Base-by-base conservation (phyloP, 805 yeast species). In the Teunomyces cretensis region DNA sequence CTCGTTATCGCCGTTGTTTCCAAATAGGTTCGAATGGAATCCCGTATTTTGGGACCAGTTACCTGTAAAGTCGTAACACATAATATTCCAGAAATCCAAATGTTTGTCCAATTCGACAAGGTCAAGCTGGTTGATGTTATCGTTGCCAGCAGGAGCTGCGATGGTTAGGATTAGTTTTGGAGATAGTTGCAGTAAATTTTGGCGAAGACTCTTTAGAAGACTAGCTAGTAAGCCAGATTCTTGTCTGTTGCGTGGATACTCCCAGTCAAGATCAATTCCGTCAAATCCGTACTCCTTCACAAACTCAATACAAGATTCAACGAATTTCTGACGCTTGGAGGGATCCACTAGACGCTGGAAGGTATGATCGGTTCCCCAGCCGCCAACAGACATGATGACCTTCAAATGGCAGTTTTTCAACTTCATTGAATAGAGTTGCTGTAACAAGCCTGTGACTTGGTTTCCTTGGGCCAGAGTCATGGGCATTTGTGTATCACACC, bases 201-300 rank as follows among this genome's bases (percentile, higher is more conserved):
- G 36, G 33, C 81, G 70, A 19, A 82, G 52, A 44, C 48, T 31
- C 35, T 54, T 52, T 14, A 85, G 61, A 32, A 88, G 49, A 3
- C 58, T 55, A 1, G 76, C 67, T 49, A 80, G 74, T 31, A 62
- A 57, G 0, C 54, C 39, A 1, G 81, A 80, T 48, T 86, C 83
- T 0, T 60, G 56, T 3, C 58, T 55, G 33, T 61, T 70, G 6
- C 63, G 59, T 0, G 97, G 96, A 56, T 83, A 92, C 64, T 92
- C 99, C 97, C 97, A 92, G 65, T 92, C 99, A 24, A 92, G 67
- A 62, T 94, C 98, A 38, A 92, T 68, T 0, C 99, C 98, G 61
- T 94, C 97, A 57, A 94, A 83, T 0, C 86, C 84, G 58, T 79
- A 78, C 36, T 72, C 64, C 2, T 62, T 45, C 60, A 88, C 70